A percentile compares a stretch with the other conserved stretches of the same genome.
Conservation (phyloP, 2,329 filamentous ascomycete genomes). For the Gnomoniopsis smithogilvyi region DNA sequence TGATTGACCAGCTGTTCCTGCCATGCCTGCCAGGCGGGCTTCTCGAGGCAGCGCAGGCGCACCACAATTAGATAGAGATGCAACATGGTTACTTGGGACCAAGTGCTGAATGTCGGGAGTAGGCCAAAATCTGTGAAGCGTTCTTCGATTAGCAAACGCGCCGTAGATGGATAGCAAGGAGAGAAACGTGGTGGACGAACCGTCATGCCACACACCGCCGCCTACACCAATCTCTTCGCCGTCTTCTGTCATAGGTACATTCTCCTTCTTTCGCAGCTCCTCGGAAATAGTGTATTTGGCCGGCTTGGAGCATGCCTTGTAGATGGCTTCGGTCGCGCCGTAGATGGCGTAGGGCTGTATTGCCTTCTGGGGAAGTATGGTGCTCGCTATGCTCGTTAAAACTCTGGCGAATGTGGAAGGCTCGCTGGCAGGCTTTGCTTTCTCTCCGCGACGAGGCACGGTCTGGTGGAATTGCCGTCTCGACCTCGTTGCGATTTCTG, state of each 20-base stretch:
- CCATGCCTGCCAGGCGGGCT: constrained; percentile 68
- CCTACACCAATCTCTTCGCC: constrained; percentile 81
- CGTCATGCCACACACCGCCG: constrained; percentile 76
- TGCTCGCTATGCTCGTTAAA: constrained; percentile 3
- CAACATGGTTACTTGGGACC: constrained; percentile 93
- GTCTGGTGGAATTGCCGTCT: constrained; percentile 16
- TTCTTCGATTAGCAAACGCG: constrained; percentile 7
- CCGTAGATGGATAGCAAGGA: not conserved
- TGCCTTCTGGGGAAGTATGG: constrained; percentile 16
- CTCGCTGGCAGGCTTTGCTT: constrained; percentile 1
- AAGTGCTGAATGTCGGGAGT: constrained; percentile 85
- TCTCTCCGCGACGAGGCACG: constrained; percentile 6
- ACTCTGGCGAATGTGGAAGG: constrained; percentile 10
- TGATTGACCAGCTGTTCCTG: constrained; percentile 91
- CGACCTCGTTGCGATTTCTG: constrained; percentile 7
- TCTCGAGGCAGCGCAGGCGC: constrained; percentile 75
- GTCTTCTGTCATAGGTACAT: constrained; percentile 67
- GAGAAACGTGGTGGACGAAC: constrained; percentile 43
- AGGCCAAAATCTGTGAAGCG: constrained; percentile 66
- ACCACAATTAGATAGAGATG: constrained; percentile 92
- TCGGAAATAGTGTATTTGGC: constrained; percentile 76
- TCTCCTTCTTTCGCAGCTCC: constrained; percentile 60
- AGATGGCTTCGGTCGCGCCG: constrained; percentile 73
- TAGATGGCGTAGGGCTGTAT: constrained; percentile 68
- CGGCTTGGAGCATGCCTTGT: constrained; percentile 68